Conservation (phyloP, 768 basidiomycete species). For the Coprinopsis strossmayeri region DNA sequence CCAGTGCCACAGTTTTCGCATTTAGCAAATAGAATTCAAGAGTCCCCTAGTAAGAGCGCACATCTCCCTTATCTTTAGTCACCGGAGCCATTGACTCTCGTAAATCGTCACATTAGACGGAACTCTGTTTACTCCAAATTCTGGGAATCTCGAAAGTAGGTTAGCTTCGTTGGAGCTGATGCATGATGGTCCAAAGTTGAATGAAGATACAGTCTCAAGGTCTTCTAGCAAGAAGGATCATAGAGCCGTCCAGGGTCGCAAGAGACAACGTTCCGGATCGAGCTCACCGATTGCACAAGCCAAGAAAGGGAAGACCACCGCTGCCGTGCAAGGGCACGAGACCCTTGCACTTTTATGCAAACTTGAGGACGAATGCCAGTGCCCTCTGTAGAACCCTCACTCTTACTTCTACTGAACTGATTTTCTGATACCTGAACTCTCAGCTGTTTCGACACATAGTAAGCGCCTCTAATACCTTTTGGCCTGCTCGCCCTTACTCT, state of each 20-base stretch:
- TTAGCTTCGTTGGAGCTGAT: no score
- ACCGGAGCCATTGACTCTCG: neutral
- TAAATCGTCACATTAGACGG: neutral
- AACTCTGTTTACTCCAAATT: neutral
- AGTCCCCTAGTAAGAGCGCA: neutral
- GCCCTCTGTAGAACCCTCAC: constrained; percentile 53
- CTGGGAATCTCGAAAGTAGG: no score
- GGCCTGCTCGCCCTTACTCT: no score
- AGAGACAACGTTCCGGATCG: constrained; percentile 1
- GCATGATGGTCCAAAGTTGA: no score
- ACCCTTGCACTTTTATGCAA: constrained; percentile 26
- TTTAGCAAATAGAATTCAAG: neutral
- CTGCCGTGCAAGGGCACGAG: constrained; percentile 7
- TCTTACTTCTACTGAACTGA: constrained; percentile 6
- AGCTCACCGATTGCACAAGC: constrained; percentile 8
- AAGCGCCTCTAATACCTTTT: no score
- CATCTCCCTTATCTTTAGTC: neutral
- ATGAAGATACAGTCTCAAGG: no score
- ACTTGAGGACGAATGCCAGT: constrained; percentile 62
- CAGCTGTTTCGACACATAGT: constrained; percentile 73
- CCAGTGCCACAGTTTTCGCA: neutral
- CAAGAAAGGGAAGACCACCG: constrained; percentile 42
- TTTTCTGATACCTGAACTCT: constrained; percentile 6
- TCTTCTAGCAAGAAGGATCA: no score
- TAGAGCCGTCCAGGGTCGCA: no score